phyloP scores from a whole-genome alignment of 2,329 filamentous ascomycete genomes.

The Neopestalotiopsis clavispora region DNA sequence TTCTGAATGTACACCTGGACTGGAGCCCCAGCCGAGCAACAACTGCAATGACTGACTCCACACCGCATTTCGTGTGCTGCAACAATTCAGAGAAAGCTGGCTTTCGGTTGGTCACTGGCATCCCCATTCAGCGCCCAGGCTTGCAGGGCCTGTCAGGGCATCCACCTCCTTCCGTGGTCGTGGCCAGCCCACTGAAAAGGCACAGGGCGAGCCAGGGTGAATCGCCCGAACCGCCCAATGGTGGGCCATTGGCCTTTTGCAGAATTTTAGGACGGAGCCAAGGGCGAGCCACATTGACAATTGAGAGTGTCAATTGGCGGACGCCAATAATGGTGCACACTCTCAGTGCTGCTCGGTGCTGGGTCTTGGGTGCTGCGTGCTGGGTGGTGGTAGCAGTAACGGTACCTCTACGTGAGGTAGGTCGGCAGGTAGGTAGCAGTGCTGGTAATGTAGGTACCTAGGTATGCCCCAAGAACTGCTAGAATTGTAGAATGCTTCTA shows the following conservation, averaged over 20 bases:
- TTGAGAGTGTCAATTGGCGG: background rate
- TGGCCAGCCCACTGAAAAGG: background rate
- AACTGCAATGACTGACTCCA: background rate
- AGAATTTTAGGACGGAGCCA: constrained; percentile 1
- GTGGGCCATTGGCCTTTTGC: background rate
- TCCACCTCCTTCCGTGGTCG: background rate
- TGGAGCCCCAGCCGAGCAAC: background rate
- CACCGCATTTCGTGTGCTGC: background rate
- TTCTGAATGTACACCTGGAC: background rate
- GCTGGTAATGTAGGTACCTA: background rate
- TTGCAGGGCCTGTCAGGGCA: background rate
- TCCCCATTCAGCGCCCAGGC: background rate
- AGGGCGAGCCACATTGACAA: background rate
- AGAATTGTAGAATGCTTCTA: background rate
- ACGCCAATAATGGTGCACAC: too few relatives aligned
- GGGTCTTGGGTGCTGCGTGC: too few relatives aligned
- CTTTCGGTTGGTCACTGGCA: background rate
- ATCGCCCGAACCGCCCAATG: constrained; percentile 1
- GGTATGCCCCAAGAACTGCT: background rate
- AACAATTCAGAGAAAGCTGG: background rate
- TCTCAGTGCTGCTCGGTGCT: too few relatives aligned
- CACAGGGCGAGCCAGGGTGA: background rate
- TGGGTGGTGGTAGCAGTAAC: too few relatives aligned
- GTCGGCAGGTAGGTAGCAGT: background rate
- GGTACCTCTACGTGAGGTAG: too few relatives aligned